These are phyloP conservation scores for Penicillium thymicola DNA, from an alignment of 2,329 filamentous ascomycete genomes.

Conservation along the genomic window DNA sequence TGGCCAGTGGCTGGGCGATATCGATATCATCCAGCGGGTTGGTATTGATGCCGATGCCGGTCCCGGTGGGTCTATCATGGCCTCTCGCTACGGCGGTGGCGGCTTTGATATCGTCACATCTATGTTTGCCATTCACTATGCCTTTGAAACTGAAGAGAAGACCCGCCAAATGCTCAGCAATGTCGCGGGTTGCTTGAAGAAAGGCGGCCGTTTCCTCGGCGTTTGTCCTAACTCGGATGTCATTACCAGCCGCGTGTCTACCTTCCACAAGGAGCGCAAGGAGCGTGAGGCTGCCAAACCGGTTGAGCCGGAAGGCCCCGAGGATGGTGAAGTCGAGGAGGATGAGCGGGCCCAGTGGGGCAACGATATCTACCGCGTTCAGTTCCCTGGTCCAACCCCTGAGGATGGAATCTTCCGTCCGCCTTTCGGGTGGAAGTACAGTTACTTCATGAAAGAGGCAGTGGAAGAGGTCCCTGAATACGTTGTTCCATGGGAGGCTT, in stretches of 20 bases:
- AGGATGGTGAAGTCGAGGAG: slow-evolving; percentile 55
- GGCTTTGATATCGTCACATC: slow-evolving; percentile 96
- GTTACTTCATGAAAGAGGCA: slow-evolving; percentile 91
- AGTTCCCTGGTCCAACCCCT: slow-evolving; percentile 79
- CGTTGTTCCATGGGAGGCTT: slow-evolving; percentile 96
- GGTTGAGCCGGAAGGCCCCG: slow-evolving; percentile 34
- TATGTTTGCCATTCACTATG: slow-evolving; percentile 99
- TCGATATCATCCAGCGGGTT: slow-evolving; percentile 78
- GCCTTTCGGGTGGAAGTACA: slow-evolving; percentile 97
- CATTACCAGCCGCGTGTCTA: slow-evolving; percentile 72
- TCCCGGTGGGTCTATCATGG: slow-evolving; percentile 52
- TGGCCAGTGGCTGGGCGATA: slow-evolving; percentile 73
- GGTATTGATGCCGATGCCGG: slow-evolving; percentile 75
- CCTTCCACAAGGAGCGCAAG: slow-evolving; percentile 63
- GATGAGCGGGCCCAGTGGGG: slow-evolving; percentile 75
- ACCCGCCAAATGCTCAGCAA: slow-evolving; percentile 90
- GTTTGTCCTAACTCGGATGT: slow-evolving; percentile 97
- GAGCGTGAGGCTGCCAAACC: slow-evolving; percentile 45
- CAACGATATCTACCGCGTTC: slow-evolving; percentile 86
- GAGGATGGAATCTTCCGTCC: slow-evolving; percentile 88
- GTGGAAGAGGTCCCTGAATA: slow-evolving; percentile 97
- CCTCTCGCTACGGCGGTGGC: slow-evolving; percentile 65
- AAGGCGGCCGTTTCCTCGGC: slow-evolving; percentile 90
- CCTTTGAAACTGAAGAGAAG: slow-evolving; percentile 88
- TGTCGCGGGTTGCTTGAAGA: slow-evolving; percentile 83